Evolutionary conservation across 1,284 basidiomycete species (phyloP).

Genomic region (Cryptococcus jaspeensis): DNA sequence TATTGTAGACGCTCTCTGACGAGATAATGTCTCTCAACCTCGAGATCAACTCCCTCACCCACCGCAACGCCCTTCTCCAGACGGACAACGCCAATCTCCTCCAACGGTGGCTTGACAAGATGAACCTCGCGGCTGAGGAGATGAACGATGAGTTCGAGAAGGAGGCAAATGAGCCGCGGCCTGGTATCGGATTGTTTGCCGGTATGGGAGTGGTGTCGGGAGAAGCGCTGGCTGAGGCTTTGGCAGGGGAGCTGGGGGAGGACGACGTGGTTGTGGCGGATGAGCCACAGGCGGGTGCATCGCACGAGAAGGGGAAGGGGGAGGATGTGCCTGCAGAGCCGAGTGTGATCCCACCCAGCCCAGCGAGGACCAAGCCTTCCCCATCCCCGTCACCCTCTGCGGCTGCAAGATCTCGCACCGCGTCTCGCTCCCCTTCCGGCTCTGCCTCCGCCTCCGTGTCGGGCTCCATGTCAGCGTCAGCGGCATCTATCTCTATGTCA

Average conservation of each 20-base stretch:
- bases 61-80: slow-evolving; percentile 77
- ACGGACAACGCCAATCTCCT: slow-evolving; percentile 92
- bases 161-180: slow-evolving; percentile 23
- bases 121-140: slow-evolving; percentile 86
- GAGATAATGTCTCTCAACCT: slow-evolving; percentile 86
- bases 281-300: not conserved
- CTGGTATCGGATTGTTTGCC: not conserved
- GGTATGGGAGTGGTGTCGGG: not conserved
- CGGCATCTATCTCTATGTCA: not conserved
- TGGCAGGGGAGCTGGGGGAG: not conserved
- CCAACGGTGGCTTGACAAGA: slow-evolving; percentile 92
- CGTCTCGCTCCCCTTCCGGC: too few relatives aligned
- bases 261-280: not conserved
- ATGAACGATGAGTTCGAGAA: slow-evolving; percentile 75
- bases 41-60: slow-evolving; percentile 83
- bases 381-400: too few relatives aligned
- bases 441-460: not conserved
- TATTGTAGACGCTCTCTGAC: slow-evolving; percentile 78
- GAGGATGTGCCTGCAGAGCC: not conserved
- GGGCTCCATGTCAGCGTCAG: not conserved
- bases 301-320: not conserved
- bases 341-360: not conserved
- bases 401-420: too few relatives aligned
- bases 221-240: slow-evolving; percentile 4
- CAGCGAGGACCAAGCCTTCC: too few relatives aligned